These are phyloP conservation scores for Lactifluus volemus DNA, from an alignment of 768 basidiomycete genomes.

Conservation along the genomic window DNA sequence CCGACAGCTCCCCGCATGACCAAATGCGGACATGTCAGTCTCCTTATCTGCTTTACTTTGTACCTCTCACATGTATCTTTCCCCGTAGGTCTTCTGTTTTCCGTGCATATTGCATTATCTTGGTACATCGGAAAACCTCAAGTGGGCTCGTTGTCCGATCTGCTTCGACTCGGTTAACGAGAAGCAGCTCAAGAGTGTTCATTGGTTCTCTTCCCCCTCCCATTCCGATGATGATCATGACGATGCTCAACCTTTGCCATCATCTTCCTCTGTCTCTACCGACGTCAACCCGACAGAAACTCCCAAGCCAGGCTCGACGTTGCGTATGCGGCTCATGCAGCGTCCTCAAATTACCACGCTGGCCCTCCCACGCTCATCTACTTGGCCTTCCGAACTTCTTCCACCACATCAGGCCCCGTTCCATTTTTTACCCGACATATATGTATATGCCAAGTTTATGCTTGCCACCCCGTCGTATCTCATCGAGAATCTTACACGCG, in stretches of 20 bases:
- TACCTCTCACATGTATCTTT: slow-evolving; percentile 12
- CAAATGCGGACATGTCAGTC: slow-evolving; percentile 92
- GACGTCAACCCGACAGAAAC: slow-evolving; percentile 31
- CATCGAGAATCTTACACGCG: slow-evolving; percentile 57
- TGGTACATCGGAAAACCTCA: slow-evolving; percentile 67
- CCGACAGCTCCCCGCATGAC: slow-evolving; percentile 90
- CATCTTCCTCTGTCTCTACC: slow-evolving; percentile 40
- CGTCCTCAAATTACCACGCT: slow-evolving; percentile 93
- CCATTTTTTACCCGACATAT: slow-evolving; percentile 91
- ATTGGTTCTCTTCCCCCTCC: slow-evolving; percentile 64
- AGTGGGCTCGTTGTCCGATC: slow-evolving; percentile 92
- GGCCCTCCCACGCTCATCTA: slow-evolving; percentile 81
- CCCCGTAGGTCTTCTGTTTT: slow-evolving; percentile 78
- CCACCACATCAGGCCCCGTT: slow-evolving; percentile 92
- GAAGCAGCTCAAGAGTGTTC: slow-evolving; percentile 86
- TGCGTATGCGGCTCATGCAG: slow-evolving; percentile 85
- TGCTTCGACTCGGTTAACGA: slow-evolving; percentile 92
- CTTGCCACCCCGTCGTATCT: slow-evolving; percentile 86
- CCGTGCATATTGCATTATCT: slow-evolving; percentile 91
- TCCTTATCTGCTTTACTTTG: slow-evolving; percentile 1
- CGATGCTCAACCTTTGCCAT: slow-evolving; percentile 27
- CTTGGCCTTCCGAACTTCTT: slow-evolving; percentile 91
- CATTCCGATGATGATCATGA: slow-evolving; percentile 30
- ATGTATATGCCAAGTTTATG: slow-evolving; percentile 88
- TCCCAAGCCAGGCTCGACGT: slow-evolving; percentile 45